Percentiles rank a stretch among this genome's conserved stretches.
Evolutionary conservation across 108 stramenopile genomes (phyloP).

Genomic region (Nitzschia palea): DNA sequence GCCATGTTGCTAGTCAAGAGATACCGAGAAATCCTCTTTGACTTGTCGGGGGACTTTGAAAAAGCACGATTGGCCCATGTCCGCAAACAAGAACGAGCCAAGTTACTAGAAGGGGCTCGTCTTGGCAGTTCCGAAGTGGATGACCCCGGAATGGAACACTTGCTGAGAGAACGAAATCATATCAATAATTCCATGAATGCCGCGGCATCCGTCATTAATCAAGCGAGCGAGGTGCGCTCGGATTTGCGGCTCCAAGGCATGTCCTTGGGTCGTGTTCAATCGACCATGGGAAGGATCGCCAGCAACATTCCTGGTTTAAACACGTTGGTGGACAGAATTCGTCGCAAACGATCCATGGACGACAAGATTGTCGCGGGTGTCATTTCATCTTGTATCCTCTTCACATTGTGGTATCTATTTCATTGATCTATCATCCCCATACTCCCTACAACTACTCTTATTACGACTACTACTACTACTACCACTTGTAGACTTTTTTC

Average conservation of each 20-base stretch:
- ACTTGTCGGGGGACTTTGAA: constrained; percentile 71
- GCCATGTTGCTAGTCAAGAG: constrained; percentile 67
- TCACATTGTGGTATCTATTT: constrained; percentile 88
- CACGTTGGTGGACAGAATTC: constrained; percentile 70
- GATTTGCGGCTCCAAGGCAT: constrained; percentile 69
- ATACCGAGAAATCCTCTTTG: constrained; percentile 86
- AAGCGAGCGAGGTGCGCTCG: constrained; percentile 65
- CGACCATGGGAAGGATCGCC: constrained; percentile 61
- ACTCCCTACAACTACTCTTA: no score
- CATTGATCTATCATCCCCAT: no score
- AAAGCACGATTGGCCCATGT: constrained; percentile 53
- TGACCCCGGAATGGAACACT: constrained; percentile 73
- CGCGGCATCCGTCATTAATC: constrained; percentile 59
- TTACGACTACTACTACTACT: background rate
- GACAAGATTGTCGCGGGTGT: constrained; percentile 83
- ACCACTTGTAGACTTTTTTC: background rate
- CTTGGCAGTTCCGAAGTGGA: constrained; percentile 12
- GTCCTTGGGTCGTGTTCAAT: constrained; percentile 53
- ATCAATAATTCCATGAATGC: constrained; percentile 74
- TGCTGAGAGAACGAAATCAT: constrained; percentile 77
- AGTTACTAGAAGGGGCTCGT: constrained; percentile 65
- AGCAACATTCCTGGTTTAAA: constrained; percentile 83
- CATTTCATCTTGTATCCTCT: constrained; percentile 83
- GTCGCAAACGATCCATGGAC: constrained; percentile 70
- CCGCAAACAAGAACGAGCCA: constrained; percentile 62